Evolutionary conservation across 352 stramenopile genomes (phyloP), one percentile per base, ranked within the genome.

Genomic region (Phytopythium kandeliae): DNA sequence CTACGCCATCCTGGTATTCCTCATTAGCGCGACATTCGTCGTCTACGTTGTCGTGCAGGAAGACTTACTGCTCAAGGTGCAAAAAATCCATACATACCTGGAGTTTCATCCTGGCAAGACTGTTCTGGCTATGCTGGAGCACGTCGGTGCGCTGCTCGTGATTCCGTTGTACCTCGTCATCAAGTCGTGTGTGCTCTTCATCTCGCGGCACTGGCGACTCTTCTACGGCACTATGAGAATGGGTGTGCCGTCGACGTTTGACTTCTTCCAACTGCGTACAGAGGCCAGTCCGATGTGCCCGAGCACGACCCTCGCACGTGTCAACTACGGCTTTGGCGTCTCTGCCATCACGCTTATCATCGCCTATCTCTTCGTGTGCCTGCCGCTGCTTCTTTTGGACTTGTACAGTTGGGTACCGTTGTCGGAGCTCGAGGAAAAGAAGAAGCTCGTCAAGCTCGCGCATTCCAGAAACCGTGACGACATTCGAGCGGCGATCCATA

Each of bases 31-130:
- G 2, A 69, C 73, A 0, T 77, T 82, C 15, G 34, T 82, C 15
- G 60, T 82, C 26, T 85, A 80, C 48, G 53, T 85, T 45, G 73
- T 85, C 12, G 71, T 85, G 0, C 73, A 80, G 64, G 73, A 82
- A 51, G 73, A 85, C 40, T 33, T 82, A 8, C 40, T 85, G 8
- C 55, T 75, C 3, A 85, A 85, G 36, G 47, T 85, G 8, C 73
- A 85, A 45, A 80, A 82, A 46, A 41, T 82, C 15, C 57, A 74
- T 42, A 73, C 46, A n/a, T 71, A 70, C 36, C 38, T 82, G 15
- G 59, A 60, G 7, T 55, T 78, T 36, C 69, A 74, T 22, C 57
- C 63, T 2, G 68, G 68, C 0, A 79, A 79, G 41, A 49, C 42
- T 1, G 13, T 58, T 11, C 36, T 69, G 2, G 48, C 52, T 11